A percentile compares a stretch with the other conserved stretches of the same genome.
Conservation (phyloP, 2,329 filamentous ascomycete species). For the Thelonectria rubi region DNA sequence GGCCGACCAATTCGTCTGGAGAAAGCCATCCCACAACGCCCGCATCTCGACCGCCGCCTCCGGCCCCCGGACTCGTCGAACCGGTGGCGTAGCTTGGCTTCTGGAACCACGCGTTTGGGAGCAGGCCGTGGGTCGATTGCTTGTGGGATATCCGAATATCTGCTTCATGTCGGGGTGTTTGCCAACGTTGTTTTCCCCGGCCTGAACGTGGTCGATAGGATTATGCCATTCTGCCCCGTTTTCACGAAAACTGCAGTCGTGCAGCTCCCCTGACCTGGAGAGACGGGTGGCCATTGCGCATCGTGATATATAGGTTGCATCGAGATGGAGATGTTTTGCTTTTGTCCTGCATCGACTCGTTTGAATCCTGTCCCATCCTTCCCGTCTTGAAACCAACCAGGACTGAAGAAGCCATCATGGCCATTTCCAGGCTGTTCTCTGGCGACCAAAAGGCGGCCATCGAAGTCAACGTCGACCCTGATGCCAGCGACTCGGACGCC, state of each 20-base stretch:
- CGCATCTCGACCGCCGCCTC: neutral
- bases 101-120: neutral
- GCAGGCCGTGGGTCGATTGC: constrained; percentile 1
- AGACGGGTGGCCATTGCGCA: neutral
- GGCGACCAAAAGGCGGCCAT: constrained; percentile 7
- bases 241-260: neutral
- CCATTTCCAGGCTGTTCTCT: neutral
- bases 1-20: neutral
- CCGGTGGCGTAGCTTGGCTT: constrained; percentile 1
- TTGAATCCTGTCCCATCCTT: neutral
- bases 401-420: neutral
- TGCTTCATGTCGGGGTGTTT: neutral
- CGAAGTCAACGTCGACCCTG: neutral
- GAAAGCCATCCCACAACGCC: constrained; percentile 1
- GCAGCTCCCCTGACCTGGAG: neutral
- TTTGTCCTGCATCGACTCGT: neutral
- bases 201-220: neutral
- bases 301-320: constrained; percentile 8
- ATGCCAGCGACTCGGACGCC: constrained; percentile 22
- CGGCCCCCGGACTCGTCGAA: neutral
- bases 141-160: constrained; percentile 7
- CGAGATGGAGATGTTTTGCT: neutral
- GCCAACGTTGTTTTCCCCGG: neutral
- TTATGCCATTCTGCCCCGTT: constrained; percentile 13
- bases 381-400: neutral